Conservation (phyloP, 345 rosid species). For the Firmiana major region DNA sequence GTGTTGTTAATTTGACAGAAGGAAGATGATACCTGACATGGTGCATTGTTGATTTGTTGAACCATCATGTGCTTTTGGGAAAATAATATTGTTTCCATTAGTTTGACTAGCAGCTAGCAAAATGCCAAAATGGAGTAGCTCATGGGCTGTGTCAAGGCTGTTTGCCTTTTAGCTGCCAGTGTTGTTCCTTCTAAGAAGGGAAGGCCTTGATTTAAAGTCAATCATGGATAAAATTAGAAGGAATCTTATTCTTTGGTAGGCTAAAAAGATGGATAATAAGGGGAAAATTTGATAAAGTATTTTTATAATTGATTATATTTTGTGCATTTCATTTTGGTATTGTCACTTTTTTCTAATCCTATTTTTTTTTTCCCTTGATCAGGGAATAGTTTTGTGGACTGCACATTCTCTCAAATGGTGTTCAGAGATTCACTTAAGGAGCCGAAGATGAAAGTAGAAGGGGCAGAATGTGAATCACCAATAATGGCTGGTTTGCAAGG, state of each 20-base stretch:
- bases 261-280: background rate
- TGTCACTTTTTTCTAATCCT: background rate
- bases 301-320: background rate
- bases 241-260: background rate
- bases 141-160: background rate
- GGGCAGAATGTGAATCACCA: constrained; percentile 13
- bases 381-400: background rate
- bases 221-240: background rate
- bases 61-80: background rate
- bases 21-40: background rate
- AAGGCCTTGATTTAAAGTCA: background rate
- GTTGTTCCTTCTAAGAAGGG: background rate
- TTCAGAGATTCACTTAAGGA: constrained; percentile 30
- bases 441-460: constrained; percentile 17
- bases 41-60: background rate
- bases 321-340: background rate
- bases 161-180: background rate
- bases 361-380: background rate
- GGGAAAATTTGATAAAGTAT: background rate
- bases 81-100: background rate
- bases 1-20: background rate
- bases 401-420: constrained; percentile 28
- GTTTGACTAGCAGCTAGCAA: background rate
- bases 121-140: background rate
- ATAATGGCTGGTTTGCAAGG: constrained; percentile 14